Conservation (phyloP, 2,329 filamentous ascomycete species). For the Trichoderma endophyticum region DNA sequence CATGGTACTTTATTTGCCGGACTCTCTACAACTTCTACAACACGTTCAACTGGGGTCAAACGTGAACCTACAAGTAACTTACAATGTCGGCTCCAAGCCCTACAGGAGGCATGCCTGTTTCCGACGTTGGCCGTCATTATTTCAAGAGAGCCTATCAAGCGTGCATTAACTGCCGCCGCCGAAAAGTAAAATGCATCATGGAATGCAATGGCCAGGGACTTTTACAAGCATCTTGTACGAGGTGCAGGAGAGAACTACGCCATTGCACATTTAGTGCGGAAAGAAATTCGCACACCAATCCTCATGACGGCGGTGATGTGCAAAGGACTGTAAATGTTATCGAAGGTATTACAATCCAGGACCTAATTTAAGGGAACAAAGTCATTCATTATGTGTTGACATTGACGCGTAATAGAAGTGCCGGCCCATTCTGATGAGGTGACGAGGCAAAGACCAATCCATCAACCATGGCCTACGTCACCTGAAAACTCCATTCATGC, state of each 20-base stretch:
- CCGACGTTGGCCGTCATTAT: not conserved
- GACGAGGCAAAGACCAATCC: not conserved
- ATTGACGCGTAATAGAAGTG: not conserved
- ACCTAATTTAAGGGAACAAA: not conserved
- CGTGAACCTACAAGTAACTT: not conserved
- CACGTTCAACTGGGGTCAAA: not conserved
- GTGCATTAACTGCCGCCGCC: not conserved
- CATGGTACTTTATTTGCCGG: not conserved
- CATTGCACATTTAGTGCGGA: not conserved
- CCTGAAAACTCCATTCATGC: not conserved
- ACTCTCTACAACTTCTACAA: not conserved
- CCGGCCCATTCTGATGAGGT: not conserved
- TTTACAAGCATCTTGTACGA: not conserved
- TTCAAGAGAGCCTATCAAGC: not conserved
- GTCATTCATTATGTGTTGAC: not conserved
- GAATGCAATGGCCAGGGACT: not conserved
- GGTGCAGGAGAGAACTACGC: not conserved
- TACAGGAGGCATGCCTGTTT: not conserved
- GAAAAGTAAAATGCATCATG: not conserved
- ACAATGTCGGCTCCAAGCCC: not conserved
- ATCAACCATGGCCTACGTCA: not conserved
- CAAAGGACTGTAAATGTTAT: not conserved
- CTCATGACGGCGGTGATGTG: not conserved
- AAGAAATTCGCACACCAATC: not conserved
- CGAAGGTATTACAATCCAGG: not conserved